Evolutionary conservation across 257 asterid species (phyloP).

Genomic region (Solanum corneliomulleri): DNA sequence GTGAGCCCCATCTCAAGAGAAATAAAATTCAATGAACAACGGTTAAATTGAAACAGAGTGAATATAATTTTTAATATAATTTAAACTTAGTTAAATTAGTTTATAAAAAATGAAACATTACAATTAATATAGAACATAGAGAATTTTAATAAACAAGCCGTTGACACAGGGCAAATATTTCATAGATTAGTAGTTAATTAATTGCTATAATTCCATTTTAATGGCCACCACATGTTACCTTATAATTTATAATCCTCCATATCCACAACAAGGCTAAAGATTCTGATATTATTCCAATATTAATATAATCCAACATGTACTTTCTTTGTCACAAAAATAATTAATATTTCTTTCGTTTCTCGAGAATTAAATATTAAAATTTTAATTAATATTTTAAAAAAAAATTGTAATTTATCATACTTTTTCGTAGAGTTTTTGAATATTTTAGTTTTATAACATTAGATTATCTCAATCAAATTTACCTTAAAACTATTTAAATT

Average conservation of each 20-base stretch:
- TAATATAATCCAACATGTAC: background rate
- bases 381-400: background rate
- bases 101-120: too few relatives aligned
- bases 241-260: background rate
- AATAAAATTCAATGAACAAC: background rate
- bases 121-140: too few relatives aligned
- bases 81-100: background rate
- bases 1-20: too few relatives aligned
- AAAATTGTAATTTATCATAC: background rate
- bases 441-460: background rate
- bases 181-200: background rate
- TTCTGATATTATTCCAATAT: background rate
- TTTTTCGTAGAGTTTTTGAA: background rate
- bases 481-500: background rate
- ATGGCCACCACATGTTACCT: conserved; percentile 15
- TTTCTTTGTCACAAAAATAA: background rate
- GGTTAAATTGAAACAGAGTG: background rate
- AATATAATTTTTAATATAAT: background rate
- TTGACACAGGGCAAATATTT: background rate
- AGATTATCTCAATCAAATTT: background rate
- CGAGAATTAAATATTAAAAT: background rate
- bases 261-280: background rate
- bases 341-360: background rate
- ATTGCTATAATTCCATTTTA: conserved; percentile 2
- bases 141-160: background rate